Base-by-base conservation (phyloP, 192 early-diverging fungal species). In the Mortierella hygrophila region DNA sequence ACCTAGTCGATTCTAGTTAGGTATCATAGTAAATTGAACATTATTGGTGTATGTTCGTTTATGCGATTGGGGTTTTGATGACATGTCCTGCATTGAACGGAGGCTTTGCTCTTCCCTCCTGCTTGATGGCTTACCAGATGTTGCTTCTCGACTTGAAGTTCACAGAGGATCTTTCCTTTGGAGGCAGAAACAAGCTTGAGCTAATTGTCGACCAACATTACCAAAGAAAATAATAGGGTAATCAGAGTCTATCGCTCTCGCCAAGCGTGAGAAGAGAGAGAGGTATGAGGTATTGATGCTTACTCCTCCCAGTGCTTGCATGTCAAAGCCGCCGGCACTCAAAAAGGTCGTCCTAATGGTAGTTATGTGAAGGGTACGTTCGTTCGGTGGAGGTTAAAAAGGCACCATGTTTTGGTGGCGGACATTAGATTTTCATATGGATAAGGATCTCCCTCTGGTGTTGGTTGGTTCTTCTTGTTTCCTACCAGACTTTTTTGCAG, bases 1-100 rank as follows among this genome's bases (percentile, higher is more conserved):
- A 35, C 82, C 70, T 3, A 89, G 74, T 23, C 89, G 83, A 75
- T 93, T 93, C 92, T 93, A 75, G 38, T 7, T 46, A 73, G 70
- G 8, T 32, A 72, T 3, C 29, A 42, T 8, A 29, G n/a, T 41
- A 76, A 44, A 65, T 20, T 42, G 21, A 42, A 71, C 70, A 40
- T 21, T 38, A 15, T 65, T 32, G n/a, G 11, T 26, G 23, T 26
- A 29, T n/a, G 55, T 9, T 23, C 5, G 5, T 40, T 40, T 40
- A 5, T 7, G 6, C 23, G 29, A 65, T 20, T 32, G 63, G 32
- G 21, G 29, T 21, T 70, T n/a, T 8, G n/a, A 38, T 4, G 42
- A 13, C 20, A 0, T 7, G 21, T 42, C 1, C 37, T 40, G 11
- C 65, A 6, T 68, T 11, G 65, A 52, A 52, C 29, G 11, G 29